These are phyloP conservation scores for Actinidia polygama DNA, from an alignment of 179 eudicot genomes.

Conservation along the genomic window DNA sequence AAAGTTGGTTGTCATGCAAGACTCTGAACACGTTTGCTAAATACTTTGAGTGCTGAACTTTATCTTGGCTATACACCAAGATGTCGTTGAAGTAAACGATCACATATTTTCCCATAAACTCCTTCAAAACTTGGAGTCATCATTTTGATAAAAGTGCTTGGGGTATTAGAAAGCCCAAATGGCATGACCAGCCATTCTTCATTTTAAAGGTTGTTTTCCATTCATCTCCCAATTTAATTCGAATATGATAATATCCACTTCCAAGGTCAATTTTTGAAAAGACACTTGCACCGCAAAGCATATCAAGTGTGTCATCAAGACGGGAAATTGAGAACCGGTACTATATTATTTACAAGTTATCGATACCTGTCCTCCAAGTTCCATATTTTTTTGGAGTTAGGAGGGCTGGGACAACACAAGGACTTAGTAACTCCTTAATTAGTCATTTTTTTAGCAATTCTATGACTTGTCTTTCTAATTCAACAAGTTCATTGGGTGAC, in stretches of 20 bases:
- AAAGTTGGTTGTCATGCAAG: neutral
- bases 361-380: neutral
- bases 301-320: neutral
- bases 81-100: neutral
- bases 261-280: neutral
- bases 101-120: neutral
- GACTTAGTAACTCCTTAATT: neutral
- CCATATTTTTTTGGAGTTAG: neutral
- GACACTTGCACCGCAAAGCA: neutral
- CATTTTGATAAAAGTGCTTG: neutral
- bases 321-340: neutral
- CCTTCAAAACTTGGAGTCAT: neutral
- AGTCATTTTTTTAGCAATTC: neutral
- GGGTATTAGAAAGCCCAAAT: neutral
- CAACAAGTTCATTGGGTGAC: neutral
- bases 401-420: neutral
- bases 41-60: neutral
- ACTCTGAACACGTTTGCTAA: neutral
- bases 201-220: neutral
- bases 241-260: neutral
- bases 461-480: neutral
- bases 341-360: neutral
- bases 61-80: neutral
- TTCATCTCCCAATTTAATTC: neutral
- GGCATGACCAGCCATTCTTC: neutral